Base-by-base conservation (phyloP, 2,329 filamentous ascomycete species). In the Geoglossum cookeanum region DNA sequence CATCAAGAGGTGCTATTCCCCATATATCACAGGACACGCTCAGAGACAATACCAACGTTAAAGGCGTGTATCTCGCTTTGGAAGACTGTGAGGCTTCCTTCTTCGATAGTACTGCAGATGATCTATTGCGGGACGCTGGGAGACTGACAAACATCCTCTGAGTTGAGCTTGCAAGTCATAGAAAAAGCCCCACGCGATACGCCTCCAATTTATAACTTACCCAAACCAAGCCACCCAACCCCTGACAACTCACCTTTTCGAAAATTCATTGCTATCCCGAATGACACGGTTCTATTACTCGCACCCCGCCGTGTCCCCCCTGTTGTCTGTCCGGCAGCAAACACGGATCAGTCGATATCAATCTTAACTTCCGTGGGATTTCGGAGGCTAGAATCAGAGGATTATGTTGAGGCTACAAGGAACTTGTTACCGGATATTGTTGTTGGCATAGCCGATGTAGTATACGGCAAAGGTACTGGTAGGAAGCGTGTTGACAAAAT, bases 291-390 rank as follows among this genome's bases (percentile, higher is more conserved):
- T 51, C 78, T 88, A 6, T 70, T 98, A 2, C 72, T 98, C 3
- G 87, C 83, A 9, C 78, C 91, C 0, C 83, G 92, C 57, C 78
- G 91, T 35, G 80, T 84, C 54, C 86, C 90, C 1, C 80, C 88
- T 0, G 82, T 96, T 22, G 70, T 77, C 7, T 80, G 83, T 5
- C 85, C 87, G 0, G 68, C 72, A 8, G 74, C 81, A 61, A 89
- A 92, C 67, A 83, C 81, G 7, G 78, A 83, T 60, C 78, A 78
- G 44, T 78, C 81, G 52, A 75, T 97, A 47, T 81, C 85, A 17
- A 77, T 97, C 53, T 82, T 86, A 66, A 95, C 92, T 1, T 91
- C 89, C 0, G 87, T 88, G 0, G 92, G 92, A 33, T 95, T 94
- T 70, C 78, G 80, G 60, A 75, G 78, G 58, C 72, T 97, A 37